Conservation (phyloP, 768 basidiomycete genomes). For the Auricularia cornea region DNA sequence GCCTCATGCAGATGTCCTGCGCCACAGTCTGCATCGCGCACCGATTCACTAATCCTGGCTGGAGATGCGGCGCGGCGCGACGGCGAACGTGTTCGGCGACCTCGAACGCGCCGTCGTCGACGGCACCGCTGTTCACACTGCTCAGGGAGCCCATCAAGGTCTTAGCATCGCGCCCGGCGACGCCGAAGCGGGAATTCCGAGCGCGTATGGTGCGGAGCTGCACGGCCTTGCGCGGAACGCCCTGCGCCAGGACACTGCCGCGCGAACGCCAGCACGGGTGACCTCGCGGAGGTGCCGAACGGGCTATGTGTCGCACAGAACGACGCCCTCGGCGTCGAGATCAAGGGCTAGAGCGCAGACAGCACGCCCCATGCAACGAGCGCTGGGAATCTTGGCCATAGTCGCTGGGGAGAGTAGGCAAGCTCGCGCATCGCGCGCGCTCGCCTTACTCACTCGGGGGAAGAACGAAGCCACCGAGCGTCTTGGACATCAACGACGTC, state of each 20-base stretch:
- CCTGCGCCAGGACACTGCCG: constrained; percentile 80
- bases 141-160: constrained; percentile 93
- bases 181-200: constrained; percentile 89
- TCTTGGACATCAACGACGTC: too few species aligned
- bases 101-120: constrained; percentile 95
- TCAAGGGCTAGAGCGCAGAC: constrained; percentile 64
- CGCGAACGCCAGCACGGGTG: constrained; percentile 86
- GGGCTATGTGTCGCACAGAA: constrained; percentile 87
- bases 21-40: too few species aligned
- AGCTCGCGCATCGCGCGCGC: too few species aligned
- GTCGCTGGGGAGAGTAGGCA: constrained; percentile 81
- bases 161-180: constrained; percentile 92
- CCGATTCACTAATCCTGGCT: too few species aligned
- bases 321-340: too few species aligned
- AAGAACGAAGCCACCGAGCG: too few species aligned
- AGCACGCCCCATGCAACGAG: constrained; percentile 61
- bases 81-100: constrained; percentile 89
- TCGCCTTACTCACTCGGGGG: too few species aligned
- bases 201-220: constrained; percentile 82
- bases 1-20: too few species aligned
- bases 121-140: constrained; percentile 91
- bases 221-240: too few species aligned
- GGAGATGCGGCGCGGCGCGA: constrained; percentile 92
- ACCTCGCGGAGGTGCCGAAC: constrained; percentile 88
- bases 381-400: constrained; percentile 73